Conservation (phyloP, 176 grass and related monocot genomes). For the Juncus effusus region DNA sequence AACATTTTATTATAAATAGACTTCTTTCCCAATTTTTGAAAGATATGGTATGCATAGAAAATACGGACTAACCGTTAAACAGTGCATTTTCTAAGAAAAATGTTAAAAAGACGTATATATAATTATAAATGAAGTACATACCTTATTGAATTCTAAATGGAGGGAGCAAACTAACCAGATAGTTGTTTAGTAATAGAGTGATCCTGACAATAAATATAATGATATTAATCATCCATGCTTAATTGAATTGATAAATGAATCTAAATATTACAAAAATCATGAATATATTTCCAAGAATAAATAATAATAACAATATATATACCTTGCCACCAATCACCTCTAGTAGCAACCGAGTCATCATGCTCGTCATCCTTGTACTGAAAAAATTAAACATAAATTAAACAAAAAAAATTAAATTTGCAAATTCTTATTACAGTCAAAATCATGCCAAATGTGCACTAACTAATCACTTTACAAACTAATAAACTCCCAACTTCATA, state of each 20-base stretch:
- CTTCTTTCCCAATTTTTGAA: not conserved
- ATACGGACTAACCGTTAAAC: not conserved
- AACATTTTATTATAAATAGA: not conserved
- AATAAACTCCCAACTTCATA: too few relatives aligned
- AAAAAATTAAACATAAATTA: not conserved
- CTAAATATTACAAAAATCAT: not conserved
- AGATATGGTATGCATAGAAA: not conserved
- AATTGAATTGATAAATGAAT: constrained; percentile 10
- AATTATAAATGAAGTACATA: not conserved
- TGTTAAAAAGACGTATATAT: not conserved
- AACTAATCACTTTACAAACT: too few relatives aligned
- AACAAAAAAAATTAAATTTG: too few relatives aligned
- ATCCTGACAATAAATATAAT: constrained; percentile 47
- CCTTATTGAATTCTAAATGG: constrained; percentile 29
- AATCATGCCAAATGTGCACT: not conserved
- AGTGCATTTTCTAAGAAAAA: not conserved
- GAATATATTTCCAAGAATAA: not conserved
- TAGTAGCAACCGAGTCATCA: constrained; percentile 55
- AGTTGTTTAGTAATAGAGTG: constrained; percentile 80
- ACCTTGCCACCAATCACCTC: constrained; percentile 99
- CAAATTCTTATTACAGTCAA: not conserved
- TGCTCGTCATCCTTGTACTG: constrained; percentile 58
- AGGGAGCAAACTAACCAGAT: constrained; percentile 8
- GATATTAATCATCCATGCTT: constrained; percentile 7
- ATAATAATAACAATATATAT: constrained; percentile 20